phyloP scores from a whole-genome alignment of 2,329 filamentous ascomycete species.

The Neofusicoccum kwambonambiense region DNA sequence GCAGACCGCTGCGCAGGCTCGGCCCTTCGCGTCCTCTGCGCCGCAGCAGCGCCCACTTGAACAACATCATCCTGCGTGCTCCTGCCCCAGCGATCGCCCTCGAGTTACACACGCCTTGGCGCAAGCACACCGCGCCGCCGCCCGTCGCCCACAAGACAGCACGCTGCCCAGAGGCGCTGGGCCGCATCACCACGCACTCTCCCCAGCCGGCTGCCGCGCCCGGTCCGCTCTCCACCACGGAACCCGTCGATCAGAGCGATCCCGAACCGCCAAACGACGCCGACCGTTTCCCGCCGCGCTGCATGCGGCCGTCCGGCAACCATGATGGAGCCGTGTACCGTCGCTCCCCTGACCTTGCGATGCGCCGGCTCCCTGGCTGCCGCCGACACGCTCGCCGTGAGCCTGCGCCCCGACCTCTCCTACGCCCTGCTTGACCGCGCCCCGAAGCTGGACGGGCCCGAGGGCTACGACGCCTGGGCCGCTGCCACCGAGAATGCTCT shows the following conservation, averaged over 20 bases:
- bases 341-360: slow-evolving; percentile 2
- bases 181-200: neutral
- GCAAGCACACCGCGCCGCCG: neutral
- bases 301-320: neutral
- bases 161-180: neutral
- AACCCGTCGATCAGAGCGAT: slow-evolving; percentile 3
- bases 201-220: neutral
- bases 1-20: neutral
- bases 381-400: neutral
- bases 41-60: neutral
- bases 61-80: neutral
- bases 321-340: neutral
- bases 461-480: slow-evolving; percentile 10
- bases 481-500: neutral
- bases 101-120: slow-evolving; percentile 9
- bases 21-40: neutral
- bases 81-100: neutral
- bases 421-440: slow-evolving; percentile 7
- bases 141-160: neutral
- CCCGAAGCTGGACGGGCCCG: slow-evolving; percentile 13
- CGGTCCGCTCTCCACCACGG: neutral
- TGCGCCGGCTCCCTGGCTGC: neutral
- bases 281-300: neutral
- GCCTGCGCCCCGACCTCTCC: slow-evolving; percentile 4
- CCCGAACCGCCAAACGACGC: neutral